A percentile compares a stretch with the other conserved stretches of the same genome.
Conservation (phyloP, 176 grass and related monocot genomes). For the Cymbopogon citratus region DNA sequence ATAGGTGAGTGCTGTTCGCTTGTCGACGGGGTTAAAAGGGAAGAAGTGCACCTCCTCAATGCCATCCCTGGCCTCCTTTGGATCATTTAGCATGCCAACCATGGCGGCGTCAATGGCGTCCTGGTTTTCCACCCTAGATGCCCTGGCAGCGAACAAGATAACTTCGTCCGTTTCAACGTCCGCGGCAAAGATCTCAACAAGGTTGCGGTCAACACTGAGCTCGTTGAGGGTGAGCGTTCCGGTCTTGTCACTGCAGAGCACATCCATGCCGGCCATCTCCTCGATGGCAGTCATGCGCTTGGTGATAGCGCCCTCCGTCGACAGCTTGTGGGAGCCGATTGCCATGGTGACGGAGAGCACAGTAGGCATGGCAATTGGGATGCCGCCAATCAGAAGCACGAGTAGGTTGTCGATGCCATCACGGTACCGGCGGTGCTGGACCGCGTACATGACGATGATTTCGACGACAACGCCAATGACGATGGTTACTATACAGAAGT, state of each 20-base stretch:
- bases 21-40: constrained; percentile 95
- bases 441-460: constrained; percentile 68
- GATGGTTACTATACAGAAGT: constrained; percentile 85
- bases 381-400: constrained; percentile 88
- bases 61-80: constrained; percentile 71
- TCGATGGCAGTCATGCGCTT: constrained; percentile 98
- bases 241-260: constrained; percentile 96
- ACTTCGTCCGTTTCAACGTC: constrained; percentile 43
- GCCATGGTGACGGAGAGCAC: constrained; percentile 96
- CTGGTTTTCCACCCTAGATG: constrained; percentile 89
- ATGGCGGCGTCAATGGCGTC: constrained; percentile 87
- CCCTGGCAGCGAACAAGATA: constrained; percentile 55
- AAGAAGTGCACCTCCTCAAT: constrained; percentile 79
- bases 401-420: constrained; percentile 88
- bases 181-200: constrained; percentile 55
- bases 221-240: constrained; percentile 82
- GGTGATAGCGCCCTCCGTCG: constrained; percentile 73
- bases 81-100: constrained; percentile 75
- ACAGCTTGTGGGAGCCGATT: constrained; percentile 67
- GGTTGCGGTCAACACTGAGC: constrained; percentile 53
- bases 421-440: constrained; percentile 79
- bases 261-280: constrained; percentile 90
- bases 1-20: constrained; percentile 94
- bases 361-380: constrained; percentile 93
- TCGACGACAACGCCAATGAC: constrained; percentile 50